Evolutionary conservation across 148 eudicot genomes (phyloP).

Genomic region (Rhododendron williamsianum): DNA sequence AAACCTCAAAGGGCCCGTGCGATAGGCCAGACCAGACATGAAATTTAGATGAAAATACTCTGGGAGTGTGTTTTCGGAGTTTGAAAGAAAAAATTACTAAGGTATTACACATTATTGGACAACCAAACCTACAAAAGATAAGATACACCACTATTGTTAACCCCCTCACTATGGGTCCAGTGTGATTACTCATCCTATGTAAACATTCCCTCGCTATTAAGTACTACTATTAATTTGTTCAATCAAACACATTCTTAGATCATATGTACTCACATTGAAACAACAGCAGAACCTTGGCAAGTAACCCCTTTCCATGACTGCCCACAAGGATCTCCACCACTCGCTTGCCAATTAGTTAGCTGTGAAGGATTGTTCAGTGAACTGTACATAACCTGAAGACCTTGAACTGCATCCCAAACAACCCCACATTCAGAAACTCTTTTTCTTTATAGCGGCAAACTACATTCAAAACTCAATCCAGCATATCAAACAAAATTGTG

Average conservation of each 20-base stretch:
- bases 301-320: constrained; percentile 89
- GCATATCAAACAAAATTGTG: not conserved
- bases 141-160: not conserved
- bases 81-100: not conserved
- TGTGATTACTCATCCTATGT: not conserved
- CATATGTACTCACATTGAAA: constrained; percentile 54
- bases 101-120: not conserved
- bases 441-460: not conserved
- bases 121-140: not conserved
- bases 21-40: not conserved
- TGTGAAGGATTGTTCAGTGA: constrained; percentile 77
- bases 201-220: not conserved
- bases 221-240: not conserved
- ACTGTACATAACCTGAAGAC: constrained; percentile 73
- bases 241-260: not conserved
- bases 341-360: constrained; percentile 72
- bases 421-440: not conserved
- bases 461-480: constrained; percentile 2
- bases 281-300: constrained; percentile 84
- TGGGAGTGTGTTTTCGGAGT: not conserved
- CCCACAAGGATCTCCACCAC: constrained; percentile 90
- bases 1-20: not conserved
- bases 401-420: constrained; percentile 55
- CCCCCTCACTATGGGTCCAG: not conserved
- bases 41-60: not conserved